Conservation (phyloP, 768 basidiomycete species). For the Pleurotus giganteus region DNA sequence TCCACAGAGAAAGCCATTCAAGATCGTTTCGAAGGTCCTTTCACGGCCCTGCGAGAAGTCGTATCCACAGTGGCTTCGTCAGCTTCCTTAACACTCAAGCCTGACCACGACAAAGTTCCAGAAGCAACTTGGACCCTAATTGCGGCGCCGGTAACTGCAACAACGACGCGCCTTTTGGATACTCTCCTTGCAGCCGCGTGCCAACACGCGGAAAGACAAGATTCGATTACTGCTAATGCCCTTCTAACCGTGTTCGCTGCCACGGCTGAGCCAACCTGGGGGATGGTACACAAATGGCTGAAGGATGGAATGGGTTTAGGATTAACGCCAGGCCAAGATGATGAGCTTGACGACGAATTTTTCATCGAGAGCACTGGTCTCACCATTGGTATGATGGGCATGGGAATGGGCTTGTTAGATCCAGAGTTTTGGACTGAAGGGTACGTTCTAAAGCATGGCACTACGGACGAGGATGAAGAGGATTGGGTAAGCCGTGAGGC, state of each 20-base stretch:
- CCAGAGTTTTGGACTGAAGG: slow-evolving; percentile 82
- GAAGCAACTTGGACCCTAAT: background rate
- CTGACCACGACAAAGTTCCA: slow-evolving; percentile 12
- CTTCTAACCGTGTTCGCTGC: slow-evolving; percentile 62
- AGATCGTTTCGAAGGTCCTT: slow-evolving; percentile 55
- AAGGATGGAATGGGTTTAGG: slow-evolving; percentile 65
- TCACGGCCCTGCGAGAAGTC: slow-evolving; percentile 53
- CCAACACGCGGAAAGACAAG: slow-evolving; percentile 57
- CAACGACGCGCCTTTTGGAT: slow-evolving; percentile 62
- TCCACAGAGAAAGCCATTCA: slow-evolving; percentile 57
- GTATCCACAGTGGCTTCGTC: slow-evolving; percentile 34
- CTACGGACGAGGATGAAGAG: slow-evolving; percentile 23
- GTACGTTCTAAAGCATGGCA: slow-evolving; percentile 52
- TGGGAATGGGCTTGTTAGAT: slow-evolving; percentile 53
- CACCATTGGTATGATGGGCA: slow-evolving; percentile 42
- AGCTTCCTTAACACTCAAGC: slow-evolving; percentile 17
- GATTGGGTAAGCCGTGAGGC: slow-evolving; percentile 16
- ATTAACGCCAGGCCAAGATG: slow-evolving; percentile 28
- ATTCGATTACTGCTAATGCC: slow-evolving; percentile 48
- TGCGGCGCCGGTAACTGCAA: slow-evolving; percentile 41
- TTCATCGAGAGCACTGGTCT: slow-evolving; percentile 76
- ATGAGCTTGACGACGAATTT: slow-evolving; percentile 66
- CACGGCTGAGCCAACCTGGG: slow-evolving; percentile 72
- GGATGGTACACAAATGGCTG: slow-evolving; percentile 70
- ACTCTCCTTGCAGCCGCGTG: slow-evolving; percentile 56